phyloP scores from a whole-genome alignment of 352 stramenopile species.

The Phytopythium litorale region DNA sequence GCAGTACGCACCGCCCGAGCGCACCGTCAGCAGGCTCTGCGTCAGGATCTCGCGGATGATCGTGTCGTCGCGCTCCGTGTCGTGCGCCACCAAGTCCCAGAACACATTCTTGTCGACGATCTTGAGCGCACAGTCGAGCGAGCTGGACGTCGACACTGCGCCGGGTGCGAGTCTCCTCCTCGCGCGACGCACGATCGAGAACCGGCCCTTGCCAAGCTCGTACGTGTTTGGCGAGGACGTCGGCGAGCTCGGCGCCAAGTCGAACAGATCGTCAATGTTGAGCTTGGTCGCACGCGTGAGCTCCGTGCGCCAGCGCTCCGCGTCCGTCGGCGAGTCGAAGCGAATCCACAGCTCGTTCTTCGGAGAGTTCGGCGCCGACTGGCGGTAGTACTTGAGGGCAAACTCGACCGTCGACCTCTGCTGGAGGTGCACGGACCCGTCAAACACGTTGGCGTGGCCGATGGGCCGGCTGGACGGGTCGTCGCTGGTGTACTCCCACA shows the following conservation, averaged over 20 bases:
- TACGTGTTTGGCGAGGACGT: slow-evolving; percentile 37
- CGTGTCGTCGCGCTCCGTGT: slow-evolving; percentile 85
- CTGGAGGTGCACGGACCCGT: slow-evolving; percentile 52
- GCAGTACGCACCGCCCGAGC: slow-evolving; percentile 49
- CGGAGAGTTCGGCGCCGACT: slow-evolving; percentile 38
- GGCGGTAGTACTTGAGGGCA: slow-evolving; percentile 52
- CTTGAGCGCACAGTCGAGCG: slow-evolving; percentile 78
- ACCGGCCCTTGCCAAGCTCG: slow-evolving; percentile 80
- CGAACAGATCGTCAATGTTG: slow-evolving; percentile 66
- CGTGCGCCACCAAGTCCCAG: slow-evolving; percentile 85
- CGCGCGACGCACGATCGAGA: slow-evolving; percentile 66
- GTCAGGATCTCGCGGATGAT: slow-evolving; percentile 82
- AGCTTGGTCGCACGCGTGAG: slow-evolving; percentile 34
- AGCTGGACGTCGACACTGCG: background rate
- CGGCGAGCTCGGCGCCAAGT: slow-evolving; percentile 46
- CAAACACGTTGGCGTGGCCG: slow-evolving; percentile 70
- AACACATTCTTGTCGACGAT: slow-evolving; percentile 94
- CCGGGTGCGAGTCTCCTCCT: slow-evolving; percentile 21
- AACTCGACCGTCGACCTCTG: slow-evolving; percentile 51
- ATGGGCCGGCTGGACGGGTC: slow-evolving; percentile 54
- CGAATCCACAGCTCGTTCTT: slow-evolving; percentile 63
- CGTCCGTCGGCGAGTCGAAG: slow-evolving; percentile 45
- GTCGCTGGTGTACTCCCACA: slow-evolving; percentile 77
- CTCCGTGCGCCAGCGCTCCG: slow-evolving; percentile 33
- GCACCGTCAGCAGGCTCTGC: slow-evolving; percentile 71